Conservation (phyloP, 169 alveolate genomes). For the Plasmodium adleri region DNA sequence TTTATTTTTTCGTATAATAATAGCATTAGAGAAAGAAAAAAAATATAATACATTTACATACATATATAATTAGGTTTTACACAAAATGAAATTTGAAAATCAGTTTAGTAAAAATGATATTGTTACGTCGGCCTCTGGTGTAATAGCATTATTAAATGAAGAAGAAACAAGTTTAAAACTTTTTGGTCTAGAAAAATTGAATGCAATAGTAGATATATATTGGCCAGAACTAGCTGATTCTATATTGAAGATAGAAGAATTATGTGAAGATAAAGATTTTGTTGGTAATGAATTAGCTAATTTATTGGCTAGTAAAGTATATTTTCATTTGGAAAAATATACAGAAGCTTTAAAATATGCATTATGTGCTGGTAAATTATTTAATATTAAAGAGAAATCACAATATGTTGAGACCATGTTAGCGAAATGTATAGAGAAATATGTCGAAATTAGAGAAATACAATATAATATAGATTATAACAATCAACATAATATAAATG, state of each 20-base stretch:
- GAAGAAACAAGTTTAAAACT: constrained; percentile 81
- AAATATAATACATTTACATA: neutral
- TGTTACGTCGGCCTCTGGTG: constrained; percentile 85
- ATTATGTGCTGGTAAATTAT: constrained; percentile 93
- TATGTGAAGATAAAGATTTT: constrained; percentile 86
- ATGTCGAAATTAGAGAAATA: constrained; percentile 70
- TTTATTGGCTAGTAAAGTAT: constrained; percentile 94
- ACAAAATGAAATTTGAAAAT: constrained; percentile 44
- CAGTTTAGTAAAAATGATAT: constrained; percentile 42
- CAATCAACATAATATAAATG: neutral
- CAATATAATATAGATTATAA: constrained; percentile 21
- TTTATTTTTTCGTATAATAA: neutral
- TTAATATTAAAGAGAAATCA: constrained; percentile 87
- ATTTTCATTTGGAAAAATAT: constrained; percentile 96
- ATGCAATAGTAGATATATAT: constrained; percentile 85
- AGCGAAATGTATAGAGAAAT: constrained; percentile 71
- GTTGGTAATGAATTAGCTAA: constrained; percentile 92
- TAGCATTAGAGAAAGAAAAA: neutral
- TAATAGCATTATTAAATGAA: constrained; percentile 85
- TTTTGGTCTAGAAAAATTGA: constrained; percentile 86
- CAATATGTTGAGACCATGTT: constrained; percentile 85
- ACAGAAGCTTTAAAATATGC: constrained; percentile 94
- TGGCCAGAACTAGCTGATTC: constrained; percentile 90
- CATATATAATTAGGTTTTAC: neutral
- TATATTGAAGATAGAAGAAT: constrained; percentile 81